Conservation (phyloP, 23 red algal species). For the Gracilaria vermiculophylla region DNA sequence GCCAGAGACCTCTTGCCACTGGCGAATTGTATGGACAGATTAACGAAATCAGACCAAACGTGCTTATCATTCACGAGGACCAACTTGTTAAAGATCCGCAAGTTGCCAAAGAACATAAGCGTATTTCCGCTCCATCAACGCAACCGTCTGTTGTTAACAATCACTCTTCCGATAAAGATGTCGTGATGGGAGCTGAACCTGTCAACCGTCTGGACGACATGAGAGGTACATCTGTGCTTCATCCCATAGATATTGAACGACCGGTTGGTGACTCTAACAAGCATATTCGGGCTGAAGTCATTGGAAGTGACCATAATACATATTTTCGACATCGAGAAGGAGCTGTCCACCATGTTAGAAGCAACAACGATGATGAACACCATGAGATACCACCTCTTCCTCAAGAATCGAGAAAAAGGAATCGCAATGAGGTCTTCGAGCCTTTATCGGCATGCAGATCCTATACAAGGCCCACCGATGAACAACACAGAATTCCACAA, state of each 20-base stretch:
- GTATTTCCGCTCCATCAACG: background rate
- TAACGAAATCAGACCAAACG: background rate
- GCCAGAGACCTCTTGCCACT: constrained; percentile 9
- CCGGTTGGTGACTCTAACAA: no score
- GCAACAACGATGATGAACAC: background rate
- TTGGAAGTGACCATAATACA: no score
- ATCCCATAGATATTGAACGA: background rate
- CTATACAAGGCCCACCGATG: background rate
- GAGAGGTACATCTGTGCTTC: background rate
- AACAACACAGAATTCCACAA: background rate
- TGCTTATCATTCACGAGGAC: constrained; percentile 12
- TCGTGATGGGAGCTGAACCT: background rate
- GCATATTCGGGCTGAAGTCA: no score
- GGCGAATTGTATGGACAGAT: constrained; percentile 3
- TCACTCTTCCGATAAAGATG: background rate
- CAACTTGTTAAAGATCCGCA: background rate
- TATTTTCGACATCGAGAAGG: no score
- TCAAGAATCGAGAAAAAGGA: background rate
- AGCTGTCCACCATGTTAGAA: no score
- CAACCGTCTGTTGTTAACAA: background rate
- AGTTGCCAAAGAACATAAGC: background rate
- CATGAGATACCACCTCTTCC: background rate
- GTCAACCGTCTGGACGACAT: no score
- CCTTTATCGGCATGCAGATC: background rate
- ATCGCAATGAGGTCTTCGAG: background rate